Conservation (phyloP, 2,329 filamentous ascomycete genomes). For the Claviceps pusilla region DNA sequence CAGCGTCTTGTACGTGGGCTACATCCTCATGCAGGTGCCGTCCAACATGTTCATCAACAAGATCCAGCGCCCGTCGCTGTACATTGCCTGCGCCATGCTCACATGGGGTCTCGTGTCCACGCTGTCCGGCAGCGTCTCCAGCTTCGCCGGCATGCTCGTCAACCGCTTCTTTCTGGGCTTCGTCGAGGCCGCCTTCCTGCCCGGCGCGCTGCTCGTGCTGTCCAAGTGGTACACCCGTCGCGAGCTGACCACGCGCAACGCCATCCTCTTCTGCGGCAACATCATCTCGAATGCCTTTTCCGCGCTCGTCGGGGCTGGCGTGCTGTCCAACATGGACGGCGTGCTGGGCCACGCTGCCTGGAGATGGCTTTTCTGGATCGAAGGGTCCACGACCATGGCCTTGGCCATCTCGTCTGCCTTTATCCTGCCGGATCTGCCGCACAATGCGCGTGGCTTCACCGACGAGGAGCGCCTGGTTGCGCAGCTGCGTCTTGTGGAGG, state of each 20-base stretch:
- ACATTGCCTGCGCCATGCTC: constrained; percentile 37
- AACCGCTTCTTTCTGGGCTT: constrained; percentile 47
- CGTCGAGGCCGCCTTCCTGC: constrained; percentile 49
- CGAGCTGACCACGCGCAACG: constrained; percentile 38
- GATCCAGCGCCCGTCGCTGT: constrained; percentile 34
- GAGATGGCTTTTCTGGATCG: constrained; percentile 48
- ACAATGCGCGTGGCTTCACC: constrained; percentile 42
- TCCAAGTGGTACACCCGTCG: constrained; percentile 53
- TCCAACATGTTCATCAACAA: constrained; percentile 44
- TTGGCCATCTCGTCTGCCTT: constrained; percentile 32
- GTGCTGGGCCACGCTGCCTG: constrained; percentile 39
- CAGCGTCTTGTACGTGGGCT: constrained; percentile 51
- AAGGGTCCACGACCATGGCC: constrained; percentile 36
- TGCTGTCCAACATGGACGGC: constrained; percentile 42
- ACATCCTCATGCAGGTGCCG: constrained; percentile 48
- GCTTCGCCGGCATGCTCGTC: constrained; percentile 38
- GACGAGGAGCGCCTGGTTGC: constrained; percentile 42
- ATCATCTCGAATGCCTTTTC: constrained; percentile 46
- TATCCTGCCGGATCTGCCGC: constrained; percentile 38
- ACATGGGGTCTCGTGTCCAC: constrained; percentile 48
- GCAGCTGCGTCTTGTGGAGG: constrained; percentile 40
- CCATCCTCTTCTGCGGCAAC: constrained; percentile 44
- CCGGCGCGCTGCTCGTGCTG: constrained; percentile 47
- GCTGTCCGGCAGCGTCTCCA: constrained; percentile 34
- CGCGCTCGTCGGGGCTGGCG: constrained; percentile 42